Evolutionary conservation across 2,329 filamentous ascomycete species (phyloP), one percentile per base, ranked within the genome.

Genomic region (Aureobasidium sp.): DNA sequence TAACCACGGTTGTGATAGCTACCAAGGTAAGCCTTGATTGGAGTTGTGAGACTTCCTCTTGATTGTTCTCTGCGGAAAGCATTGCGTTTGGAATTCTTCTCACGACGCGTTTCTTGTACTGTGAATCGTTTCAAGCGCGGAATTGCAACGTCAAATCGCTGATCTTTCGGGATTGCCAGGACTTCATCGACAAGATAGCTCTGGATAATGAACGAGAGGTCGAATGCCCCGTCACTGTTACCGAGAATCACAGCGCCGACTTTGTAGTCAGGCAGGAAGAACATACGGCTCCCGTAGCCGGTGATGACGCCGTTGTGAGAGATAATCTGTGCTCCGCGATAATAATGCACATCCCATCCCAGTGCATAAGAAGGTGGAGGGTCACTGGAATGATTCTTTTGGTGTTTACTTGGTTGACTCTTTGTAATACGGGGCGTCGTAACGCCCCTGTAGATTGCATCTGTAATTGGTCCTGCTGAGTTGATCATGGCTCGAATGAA

Each of bases 231-330:
- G n/a, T 64, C 67, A 13, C 67, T 64, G 45, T 72, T 73, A 5
- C 67, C 69, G 7, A 73, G 47, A 10, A 73, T 66, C 2, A 71
- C 70, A 9, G 60, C 68, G n/a, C 67, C 71, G 49, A 73, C 69
- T 4, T 66, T 64, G 30, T 64, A 62, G 3, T 66, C 66, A 16
- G 71, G 71, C 16, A 73, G 45, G 29, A 72, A 70, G 61, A 72
- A 69, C 34, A 67, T 65, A 2, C 61, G 54, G 37, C 65, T 69
- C 2, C 62, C 66, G 37, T 69, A 73, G 11, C 72, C 72, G 1
- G 62, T 16, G n/a, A 71, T 65, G 4, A 47, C 44, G 2, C 72
- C 72, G 37, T 72, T 66, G 36, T 74, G 72, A 2, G 63, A 59
- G 16, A 74, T 58, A 41, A 74, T 65, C 63, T 66, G 63, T 45